Conservation (phyloP, 176 grass and related monocot species). For the Alopecurus myosuroides region DNA sequence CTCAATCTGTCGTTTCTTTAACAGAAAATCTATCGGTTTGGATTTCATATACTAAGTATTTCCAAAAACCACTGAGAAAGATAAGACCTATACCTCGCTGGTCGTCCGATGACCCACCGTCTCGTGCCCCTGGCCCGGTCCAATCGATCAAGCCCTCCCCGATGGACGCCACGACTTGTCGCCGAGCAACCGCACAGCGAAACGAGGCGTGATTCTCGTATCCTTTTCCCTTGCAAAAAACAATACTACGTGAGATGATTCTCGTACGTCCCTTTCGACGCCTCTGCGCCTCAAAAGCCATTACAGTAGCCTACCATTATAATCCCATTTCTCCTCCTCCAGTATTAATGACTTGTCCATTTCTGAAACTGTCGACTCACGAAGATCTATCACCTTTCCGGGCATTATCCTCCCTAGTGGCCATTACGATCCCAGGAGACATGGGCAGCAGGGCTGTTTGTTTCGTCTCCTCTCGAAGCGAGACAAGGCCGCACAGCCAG, state of each 20-base stretch:
- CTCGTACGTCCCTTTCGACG: not conserved
- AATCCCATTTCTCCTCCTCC: not conserved
- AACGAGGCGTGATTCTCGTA: not conserved
- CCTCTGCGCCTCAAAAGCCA: conserved; percentile 13
- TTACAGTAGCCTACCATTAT: not conserved
- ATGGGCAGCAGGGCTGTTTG: not conserved
- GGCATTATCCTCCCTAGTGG: conserved; percentile 6
- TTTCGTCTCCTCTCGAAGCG: not conserved
- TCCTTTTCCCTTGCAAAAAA: not conserved
- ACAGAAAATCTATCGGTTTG: too few relatives aligned
- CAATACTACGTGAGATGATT: not conserved
- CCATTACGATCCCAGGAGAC: not conserved
- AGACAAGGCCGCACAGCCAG: not conserved
- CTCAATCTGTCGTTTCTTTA: not conserved
- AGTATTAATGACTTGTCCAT: conserved; percentile 10
- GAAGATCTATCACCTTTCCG: conserved; percentile 6
- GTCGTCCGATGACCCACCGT: not conserved
- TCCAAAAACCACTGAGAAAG: not conserved
- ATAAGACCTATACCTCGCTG: not conserved
- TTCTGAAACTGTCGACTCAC: conserved; percentile 38
- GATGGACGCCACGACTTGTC: conserved; percentile 11
- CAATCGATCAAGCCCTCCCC: not conserved
- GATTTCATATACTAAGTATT: not conserved
- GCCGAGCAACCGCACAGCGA: not conserved
- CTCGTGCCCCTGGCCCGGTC: not conserved